Conservation (phyloP, 1,284 basidiomycete genomes). For the Ceratobasidium papillatum region DNA sequence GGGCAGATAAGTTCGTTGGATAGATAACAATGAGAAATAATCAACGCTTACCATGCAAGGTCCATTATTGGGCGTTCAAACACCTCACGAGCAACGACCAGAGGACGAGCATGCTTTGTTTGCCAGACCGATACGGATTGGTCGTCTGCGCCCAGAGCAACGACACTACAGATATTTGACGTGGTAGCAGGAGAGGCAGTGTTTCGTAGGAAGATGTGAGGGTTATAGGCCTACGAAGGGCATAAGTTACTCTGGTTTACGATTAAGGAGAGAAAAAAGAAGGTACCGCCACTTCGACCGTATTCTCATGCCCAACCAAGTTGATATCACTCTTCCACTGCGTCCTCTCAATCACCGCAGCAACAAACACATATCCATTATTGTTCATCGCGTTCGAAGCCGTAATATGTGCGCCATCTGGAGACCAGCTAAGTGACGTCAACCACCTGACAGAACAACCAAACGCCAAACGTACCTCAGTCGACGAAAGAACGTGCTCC, state of each 20-base stretch:
- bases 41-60: conserved; percentile 79
- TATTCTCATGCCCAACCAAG: conserved; percentile 96
- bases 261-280: no score
- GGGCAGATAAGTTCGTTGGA: background rate
- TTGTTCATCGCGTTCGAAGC: conserved; percentile 97
- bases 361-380: conserved; percentile 95
- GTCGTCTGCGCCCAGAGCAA: conserved; percentile 92
- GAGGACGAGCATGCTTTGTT: conserved; percentile 86
- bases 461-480: conserved; percentile 70
- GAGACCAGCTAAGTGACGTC: conserved; percentile 82
- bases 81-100: conserved; percentile 92
- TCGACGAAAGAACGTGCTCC: conserved; percentile 93
- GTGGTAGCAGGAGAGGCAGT: conserved; percentile 69
- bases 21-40: background rate
- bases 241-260: no score
- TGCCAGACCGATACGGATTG: conserved; percentile 92
- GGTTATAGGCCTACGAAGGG: conserved; percentile 84
- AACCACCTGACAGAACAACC: conserved; percentile 9
- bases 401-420: conserved; percentile 97
- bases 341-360: conserved; percentile 89
- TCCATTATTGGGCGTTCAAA: conserved; percentile 97
- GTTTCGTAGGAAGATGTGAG: conserved; percentile 87
- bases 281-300: conserved; percentile 91
- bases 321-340: conserved; percentile 90
- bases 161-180: conserved; percentile 77